Evolutionary conservation across 2,329 filamentous ascomycete species (phyloP), one percentile per base, ranked within the genome.

Genomic region (Apiospora sp.): DNA sequence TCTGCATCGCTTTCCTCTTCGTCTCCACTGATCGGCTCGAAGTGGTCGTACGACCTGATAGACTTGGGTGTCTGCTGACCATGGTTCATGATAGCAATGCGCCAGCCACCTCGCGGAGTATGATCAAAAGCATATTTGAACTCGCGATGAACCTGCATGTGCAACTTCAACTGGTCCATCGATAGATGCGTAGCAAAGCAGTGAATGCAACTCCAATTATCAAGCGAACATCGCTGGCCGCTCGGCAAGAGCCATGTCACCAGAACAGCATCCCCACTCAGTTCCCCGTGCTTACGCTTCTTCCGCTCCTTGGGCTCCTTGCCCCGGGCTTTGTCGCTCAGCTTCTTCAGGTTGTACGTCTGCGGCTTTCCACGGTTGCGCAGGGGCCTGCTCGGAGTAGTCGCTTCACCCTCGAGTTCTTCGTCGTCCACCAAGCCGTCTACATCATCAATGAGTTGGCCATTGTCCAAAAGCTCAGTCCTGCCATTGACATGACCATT

Each of bases 261-360:
- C 84, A 84, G 71, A 80, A 81, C 49, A 74, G 72, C 34, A 74
- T 76, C 73, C 68, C 69, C 79, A 74, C 71, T 77, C 72, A 73
- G n/a, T 4, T 73, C 79, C 75, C 72, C 77, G 73, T 71, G 77
- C 77, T 77, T 80, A 75, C 76, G 79, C 71, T 81, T 81, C 71
- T 82, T 82, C n/a, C 83, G 83, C 74, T 86, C 87, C 74, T 83
- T 84, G 24, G 79, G 78, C 61, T 87, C 86, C 75, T 84, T 87
- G 4, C 89, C 88, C 70, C 88, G 85, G 7, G 88, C 88, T 75
- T 88, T 87, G 75, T 89, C 88, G 78, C 87, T 91, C 22, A 91
- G 81, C 16, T 87, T 82, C 77, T 90, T 91, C 49, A 91, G 79
- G 75, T 92, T 92, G 77, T 92, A 92, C 30, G 85, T 84, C 73